Base-by-base conservation (phyloP, 495 filamentous ascomycete genomes). In the Terfezia claveryi region DNA sequence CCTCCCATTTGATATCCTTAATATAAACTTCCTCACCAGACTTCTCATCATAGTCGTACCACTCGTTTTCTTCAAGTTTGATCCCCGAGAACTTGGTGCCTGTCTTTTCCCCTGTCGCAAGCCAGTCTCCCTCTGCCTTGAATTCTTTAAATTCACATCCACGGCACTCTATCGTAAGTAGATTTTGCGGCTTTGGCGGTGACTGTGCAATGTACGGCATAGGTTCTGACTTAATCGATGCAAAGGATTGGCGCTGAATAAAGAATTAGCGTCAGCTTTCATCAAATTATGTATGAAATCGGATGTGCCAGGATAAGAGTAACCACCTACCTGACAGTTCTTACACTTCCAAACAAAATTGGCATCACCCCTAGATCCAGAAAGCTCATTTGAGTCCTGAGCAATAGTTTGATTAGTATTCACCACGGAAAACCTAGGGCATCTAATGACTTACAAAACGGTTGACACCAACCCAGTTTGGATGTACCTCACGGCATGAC, bases 311-410 rank as follows among this genome's bases (percentile, higher is more conserved):
- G n/a, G 54, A 23, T 23, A 10, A 36, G 37, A n/a, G 16, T 52
- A 52, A 10, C 36, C 8, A 50, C 51, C 46, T 54, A 63, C 85
- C 72, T 78, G 80, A 76, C 86, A 98, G 59, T 85, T 81, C 67
- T 86, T 93, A 74, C 91, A 98, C 65, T 79, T 84, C 89, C 89
- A 96, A 50, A 98, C 91, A 66, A 98, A 94, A 69, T 94, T 94
- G 9, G 91, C 92, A 68, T 96, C 88, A 50, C 91, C 91, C 51
- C 84, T 77, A 68, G 86, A 92, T 14, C 86, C 87, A 55, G 84
- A 86, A 62, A 92, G 79, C 54, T 94, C 89, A 62, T 87, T 81
- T 53, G 68, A 73, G 63, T 93, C 87, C 87, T 96, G 51, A 11
- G 27, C 38, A 4, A 46, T 38, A 51, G 5, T n/a, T 12, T 36